Percentiles rank a stretch among this genome's conserved stretches.
phyloP scores from a whole-genome alignment of 768 basidiomycete genomes.

The Pleurotus citrinopileatus region DNA sequence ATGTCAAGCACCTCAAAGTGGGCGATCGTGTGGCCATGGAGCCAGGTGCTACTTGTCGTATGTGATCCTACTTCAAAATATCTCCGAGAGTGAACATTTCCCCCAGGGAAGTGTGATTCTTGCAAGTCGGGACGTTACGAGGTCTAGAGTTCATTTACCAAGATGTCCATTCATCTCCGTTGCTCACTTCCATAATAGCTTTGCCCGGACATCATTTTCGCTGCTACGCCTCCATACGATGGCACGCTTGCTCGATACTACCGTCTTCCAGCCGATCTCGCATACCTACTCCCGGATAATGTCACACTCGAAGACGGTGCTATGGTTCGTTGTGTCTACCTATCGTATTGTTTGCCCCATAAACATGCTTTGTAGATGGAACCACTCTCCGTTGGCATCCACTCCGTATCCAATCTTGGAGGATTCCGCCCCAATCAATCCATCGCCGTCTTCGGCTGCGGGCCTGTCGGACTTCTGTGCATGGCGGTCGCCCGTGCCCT shows the following conservation, averaged over 20 bases:
- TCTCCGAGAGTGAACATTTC: constrained; percentile 9
- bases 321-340: constrained; percentile 53
- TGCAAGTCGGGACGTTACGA: constrained; percentile 87
- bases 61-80: constrained; percentile 17
- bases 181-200: constrained; percentile 41
- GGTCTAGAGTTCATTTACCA: too few relatives aligned
- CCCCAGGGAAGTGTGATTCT: constrained; percentile 58
- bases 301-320: constrained; percentile 93
- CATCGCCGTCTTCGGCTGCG: constrained; percentile 85
- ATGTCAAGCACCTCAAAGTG: constrained; percentile 71
- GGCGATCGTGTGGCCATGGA: constrained; percentile 93
- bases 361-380: constrained; percentile 76
- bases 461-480: constrained; percentile 82
- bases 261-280: constrained; percentile 80
- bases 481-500: constrained; percentile 97
- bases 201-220: constrained; percentile 83
- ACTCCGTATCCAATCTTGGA: constrained; percentile 80
- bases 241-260: constrained; percentile 90
- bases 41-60: constrained; percentile 82
- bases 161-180: neutral
- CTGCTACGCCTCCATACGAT: constrained; percentile 91
- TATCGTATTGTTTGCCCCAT: constrained; percentile 1
- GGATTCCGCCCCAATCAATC: constrained; percentile 69
- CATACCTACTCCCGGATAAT: constrained; percentile 78
- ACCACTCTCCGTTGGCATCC: constrained; percentile 89